These are phyloP conservation scores for Madurella fahalii DNA, from an alignment of 2,329 filamentous ascomycete species.

Conservation along the genomic window DNA sequence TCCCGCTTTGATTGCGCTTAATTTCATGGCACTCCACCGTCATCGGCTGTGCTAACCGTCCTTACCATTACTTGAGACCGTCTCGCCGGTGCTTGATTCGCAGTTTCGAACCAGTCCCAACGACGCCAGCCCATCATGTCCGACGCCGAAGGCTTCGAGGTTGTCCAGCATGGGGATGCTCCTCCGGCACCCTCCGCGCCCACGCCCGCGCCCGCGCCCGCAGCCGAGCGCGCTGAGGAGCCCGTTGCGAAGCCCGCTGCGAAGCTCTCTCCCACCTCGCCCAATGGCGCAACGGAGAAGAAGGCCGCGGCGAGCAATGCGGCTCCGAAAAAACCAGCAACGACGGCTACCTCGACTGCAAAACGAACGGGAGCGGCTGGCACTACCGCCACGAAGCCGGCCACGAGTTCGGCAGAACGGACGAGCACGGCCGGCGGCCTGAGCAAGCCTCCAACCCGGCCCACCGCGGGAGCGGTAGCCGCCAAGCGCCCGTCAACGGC, in stretches of 20 bases:
- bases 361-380: constrained; percentile 27
- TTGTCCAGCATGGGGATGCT: constrained; percentile 29
- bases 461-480: constrained; percentile 27
- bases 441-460: constrained; percentile 32
- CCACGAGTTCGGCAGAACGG: constrained; percentile 27
- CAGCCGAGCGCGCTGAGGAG: too few species aligned
- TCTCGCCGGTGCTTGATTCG: background rate
- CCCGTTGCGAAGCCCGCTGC: constrained; percentile 17
- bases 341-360: constrained; percentile 20
- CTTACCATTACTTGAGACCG: background rate
- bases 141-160: constrained; percentile 31
- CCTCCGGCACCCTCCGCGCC: constrained; percentile 16
- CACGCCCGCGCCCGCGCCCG: too few species aligned
- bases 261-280: constrained; percentile 10
- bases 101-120: background rate
- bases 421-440: constrained; percentile 27
- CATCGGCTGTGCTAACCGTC: constrained; percentile 6
- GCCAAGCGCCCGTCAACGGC: constrained; percentile 33
- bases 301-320: constrained; percentile 22
- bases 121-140: constrained; percentile 29
- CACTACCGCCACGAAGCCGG: constrained; percentile 30
- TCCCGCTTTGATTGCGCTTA: constrained; percentile 7
- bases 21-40: constrained; percentile 5
- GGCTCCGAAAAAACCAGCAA: constrained; percentile 25
- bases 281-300: constrained; percentile 18